Base-by-base conservation (phyloP, 1,284 basidiomycete species). In the Cryptococcus sp. region DNA sequence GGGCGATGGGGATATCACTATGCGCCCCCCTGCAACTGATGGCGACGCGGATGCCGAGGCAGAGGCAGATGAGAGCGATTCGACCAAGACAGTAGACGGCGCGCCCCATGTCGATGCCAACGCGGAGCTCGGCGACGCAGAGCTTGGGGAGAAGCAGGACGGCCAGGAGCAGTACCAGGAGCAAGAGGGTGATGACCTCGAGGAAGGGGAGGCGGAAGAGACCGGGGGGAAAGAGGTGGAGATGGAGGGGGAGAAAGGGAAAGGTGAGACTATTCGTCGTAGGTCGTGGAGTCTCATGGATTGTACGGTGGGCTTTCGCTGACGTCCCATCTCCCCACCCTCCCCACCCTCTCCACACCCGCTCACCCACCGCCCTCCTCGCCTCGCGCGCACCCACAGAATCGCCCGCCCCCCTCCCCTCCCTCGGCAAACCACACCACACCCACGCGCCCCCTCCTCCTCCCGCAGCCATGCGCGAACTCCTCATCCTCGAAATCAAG, bases 401-500 rank as follows among this genome's bases (percentile, higher is more conserved):
- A 37, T 60, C 60, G 3, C 53, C 49, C 23, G 56, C 57, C 57
- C 24, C 37, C 51, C 13, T 45, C 56, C n/a, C 36, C 52, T 18
- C 57, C 56, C n/a, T 35, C n/a, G n/a, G n/a, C 48, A 37, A 45
- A 45, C 12, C 47, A 46, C 62, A 46, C 24, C 38, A 42, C 1
- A 69, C 71, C 1, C 75, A 77, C 54, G 69, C 70, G 0, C 69
- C 76, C 7, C 71, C 72, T 3, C 75, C 75, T 0, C 70, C 70
- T 0, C 42, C 72, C 24, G 80, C 82, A 42, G 80, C 81, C 3
- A 77, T 83, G 66, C 79, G 81, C 45, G 77, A 78, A 0, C 67
- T 84, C 24, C 75, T 82, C 20, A 78, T 77, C 59, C 80, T 83
- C 47, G 82, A 84, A 66, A 77, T 83, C 63, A 79, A 80, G 38